Percentiles rank a stretch among this genome's conserved stretches.
Conservation (phyloP, 169 alveolate species). For the Cryptosporidium andersoni region DNA sequence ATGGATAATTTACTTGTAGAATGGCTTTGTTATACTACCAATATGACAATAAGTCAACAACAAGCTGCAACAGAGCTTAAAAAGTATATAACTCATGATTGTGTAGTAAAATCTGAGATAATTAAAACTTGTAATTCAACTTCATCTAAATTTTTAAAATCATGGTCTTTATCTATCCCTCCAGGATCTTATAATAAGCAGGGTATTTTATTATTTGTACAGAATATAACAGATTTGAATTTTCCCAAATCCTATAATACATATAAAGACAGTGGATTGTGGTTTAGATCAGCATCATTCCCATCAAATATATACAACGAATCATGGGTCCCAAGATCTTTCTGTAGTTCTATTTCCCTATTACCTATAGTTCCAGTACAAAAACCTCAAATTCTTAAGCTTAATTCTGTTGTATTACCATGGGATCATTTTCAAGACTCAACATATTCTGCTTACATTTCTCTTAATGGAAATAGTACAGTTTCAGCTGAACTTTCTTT, state of each 20-base stretch:
- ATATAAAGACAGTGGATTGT: constrained; percentile 38
- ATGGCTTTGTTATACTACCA: constrained; percentile 59
- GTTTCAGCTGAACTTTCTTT: constrained; percentile 47
- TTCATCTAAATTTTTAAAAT: not conserved
- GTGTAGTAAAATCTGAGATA: constrained; percentile 3
- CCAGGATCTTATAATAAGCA: constrained; percentile 29
- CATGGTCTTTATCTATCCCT: constrained; percentile 53
- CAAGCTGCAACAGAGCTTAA: constrained; percentile 66
- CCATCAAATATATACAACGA: constrained; percentile 36
- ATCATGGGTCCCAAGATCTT: constrained; percentile 47
- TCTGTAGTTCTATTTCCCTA: constrained; percentile 57
- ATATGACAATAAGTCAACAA: constrained; percentile 34
- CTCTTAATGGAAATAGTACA: constrained; percentile 22
- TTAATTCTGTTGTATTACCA: constrained; percentile 42
- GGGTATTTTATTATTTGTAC: constrained; percentile 38
- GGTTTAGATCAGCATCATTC: constrained; percentile 53
- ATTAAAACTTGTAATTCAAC: constrained; percentile 22
- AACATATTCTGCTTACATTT: constrained; percentile 25
- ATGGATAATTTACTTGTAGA: constrained; percentile 25
- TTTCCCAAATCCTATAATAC: constrained; percentile 27
- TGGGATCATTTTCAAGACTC: constrained; percentile 71
- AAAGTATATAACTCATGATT: constrained; percentile 23
- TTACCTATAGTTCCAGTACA: constrained; percentile 44
- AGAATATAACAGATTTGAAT: constrained; percentile 50
- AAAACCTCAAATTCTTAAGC: constrained; percentile 45